phyloP scores from a whole-genome alignment of 495 filamentous ascomycete genomes.

The Aspergillus campestris region DNA sequence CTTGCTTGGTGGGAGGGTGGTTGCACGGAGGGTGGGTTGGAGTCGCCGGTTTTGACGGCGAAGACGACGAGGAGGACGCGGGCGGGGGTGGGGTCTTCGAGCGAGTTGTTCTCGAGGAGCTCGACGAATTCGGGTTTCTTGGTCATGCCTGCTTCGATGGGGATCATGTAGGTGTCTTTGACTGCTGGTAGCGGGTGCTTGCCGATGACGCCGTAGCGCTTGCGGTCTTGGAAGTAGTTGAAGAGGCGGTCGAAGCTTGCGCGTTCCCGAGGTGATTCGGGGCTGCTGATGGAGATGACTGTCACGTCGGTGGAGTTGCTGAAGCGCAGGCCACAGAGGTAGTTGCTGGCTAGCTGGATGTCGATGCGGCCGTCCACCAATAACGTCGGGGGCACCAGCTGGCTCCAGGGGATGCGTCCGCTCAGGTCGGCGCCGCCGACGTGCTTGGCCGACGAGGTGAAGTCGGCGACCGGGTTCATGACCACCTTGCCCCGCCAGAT shows the following conservation, averaged over 20 bases:
- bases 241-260: conserved; percentile 59
- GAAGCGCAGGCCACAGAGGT: conserved; percentile 73
- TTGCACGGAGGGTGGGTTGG: conserved; percentile 35
- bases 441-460: conserved; percentile 69
- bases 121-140: conserved; percentile 65
- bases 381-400: conserved; percentile 60
- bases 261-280: conserved; percentile 39
- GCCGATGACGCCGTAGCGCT: conserved; percentile 73
- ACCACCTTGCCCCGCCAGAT: conserved; percentile 74
- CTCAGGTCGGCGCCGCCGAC: conserved; percentile 69
- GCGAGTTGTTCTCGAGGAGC: conserved; percentile 62
- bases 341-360: conserved; percentile 70
- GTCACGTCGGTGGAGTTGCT: conserved; percentile 65
- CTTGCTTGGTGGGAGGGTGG: conserved; percentile 36
- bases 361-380: conserved; percentile 78
- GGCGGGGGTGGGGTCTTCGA: conserved; percentile 56
- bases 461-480: conserved; percentile 69
- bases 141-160: conserved; percentile 52
- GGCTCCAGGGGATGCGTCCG: conserved; percentile 52
- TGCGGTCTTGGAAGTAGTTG: conserved; percentile 68
- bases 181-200: conserved; percentile 60
- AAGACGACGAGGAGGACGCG: conserved; percentile 70
- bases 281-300: conserved; percentile 56
- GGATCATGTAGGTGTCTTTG: conserved; percentile 70
- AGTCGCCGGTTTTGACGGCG: conserved; percentile 52